Evolutionary conservation across 1,284 basidiomycete genomes (phyloP), one percentile per base, ranked within the genome.

Genomic region (Leccinum fallax): DNA sequence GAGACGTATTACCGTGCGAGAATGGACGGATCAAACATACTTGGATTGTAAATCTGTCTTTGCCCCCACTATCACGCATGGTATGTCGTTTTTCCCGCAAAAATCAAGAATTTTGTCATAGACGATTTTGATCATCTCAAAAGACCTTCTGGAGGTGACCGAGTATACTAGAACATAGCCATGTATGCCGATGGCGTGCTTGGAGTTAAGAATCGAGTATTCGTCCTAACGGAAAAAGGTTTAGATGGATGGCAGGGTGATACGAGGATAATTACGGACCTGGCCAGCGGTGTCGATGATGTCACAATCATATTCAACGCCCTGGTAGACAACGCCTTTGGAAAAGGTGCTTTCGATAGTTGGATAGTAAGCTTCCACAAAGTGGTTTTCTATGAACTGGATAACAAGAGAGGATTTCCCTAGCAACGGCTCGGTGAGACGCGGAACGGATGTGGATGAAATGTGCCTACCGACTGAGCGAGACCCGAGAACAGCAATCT

Each of bases 231-330:
- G 52, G 11, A 0, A n/a, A 49, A 56, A 28, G 2, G 57, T 9
- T 63, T 11, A 53, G 54, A 58, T 28, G 48, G 38, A 30, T 52
- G 40, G 9, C 1, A 28, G 36, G 2, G 24, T 38, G 58, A 53
- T 57, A 15, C 10, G 26, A 55, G 7, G 10, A 43, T 34, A 49
- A 58, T 19, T 24, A 61, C 72, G 11, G 57, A 74, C 90, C 86
- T 99, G 95, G 55, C 97, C 97, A 60, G 97, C 97, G 63, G 96
- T 98, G 79, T 99, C 97, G 74, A 99, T 94, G 80, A 99, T 98
- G 80, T 98, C 95, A 80, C 94, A 95, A 67, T 94, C 88, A 74
- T 94, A 98, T 67, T 95, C 90, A 52, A 86, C 82, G 59, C 94
- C 94, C 64, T 92, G 91, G 81, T 91, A 88, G 67, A 85, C 86